A percentile compares a stretch with the other conserved stretches of the same genome.
These are phyloP conservation scores for Colletotrichum plurivorum DNA, from an alignment of 2,329 filamentous ascomycete genomes.

Conservation along the genomic window DNA sequence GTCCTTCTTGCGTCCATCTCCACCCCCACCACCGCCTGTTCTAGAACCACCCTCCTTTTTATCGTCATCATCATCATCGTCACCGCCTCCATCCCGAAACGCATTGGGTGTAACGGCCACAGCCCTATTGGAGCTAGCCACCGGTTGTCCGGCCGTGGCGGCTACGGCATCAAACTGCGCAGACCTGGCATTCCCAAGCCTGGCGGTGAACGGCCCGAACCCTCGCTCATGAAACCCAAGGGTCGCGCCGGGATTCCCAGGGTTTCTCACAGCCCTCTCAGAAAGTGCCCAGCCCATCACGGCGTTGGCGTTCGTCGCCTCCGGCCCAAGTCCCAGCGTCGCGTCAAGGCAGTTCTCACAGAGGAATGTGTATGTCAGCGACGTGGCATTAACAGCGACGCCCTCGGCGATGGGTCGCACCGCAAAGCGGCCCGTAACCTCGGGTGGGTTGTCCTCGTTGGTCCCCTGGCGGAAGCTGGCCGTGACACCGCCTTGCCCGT, in stretches of 20 bases:
- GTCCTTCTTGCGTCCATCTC: constrained; percentile 48
- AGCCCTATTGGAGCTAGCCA: constrained; percentile 44
- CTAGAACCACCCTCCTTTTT: not conserved
- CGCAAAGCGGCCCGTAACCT: constrained; percentile 56
- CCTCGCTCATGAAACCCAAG: constrained; percentile 51
- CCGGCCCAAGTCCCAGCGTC: constrained; percentile 46
- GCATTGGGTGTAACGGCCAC: constrained; percentile 36
- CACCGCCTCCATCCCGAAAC: constrained; percentile 40
- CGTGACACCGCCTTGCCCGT: constrained; percentile 54
- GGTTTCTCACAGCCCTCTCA: constrained; percentile 43
- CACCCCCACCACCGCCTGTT: not conserved
- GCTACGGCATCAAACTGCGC: constrained; percentile 56
- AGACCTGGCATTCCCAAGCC: constrained; percentile 52
- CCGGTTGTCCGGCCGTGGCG: constrained; percentile 53
- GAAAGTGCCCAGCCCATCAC: constrained; percentile 56
- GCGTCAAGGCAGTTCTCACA: constrained; percentile 55
- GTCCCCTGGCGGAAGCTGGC: constrained; percentile 59
- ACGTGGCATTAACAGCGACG: constrained; percentile 57
- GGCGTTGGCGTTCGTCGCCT: constrained; percentile 43
- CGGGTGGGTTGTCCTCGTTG: constrained; percentile 59
- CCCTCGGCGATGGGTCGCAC: constrained; percentile 57
- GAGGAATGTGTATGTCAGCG: constrained; percentile 62
- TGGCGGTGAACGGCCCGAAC: constrained; percentile 47
- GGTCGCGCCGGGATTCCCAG: constrained; percentile 42
- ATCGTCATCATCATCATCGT: constrained; percentile 32